Percentiles rank a stretch among this genome's conserved stretches.
These are phyloP conservation scores for Zygosaccharomyces rouxii DNA, from an alignment of 805 yeast species.

Conservation along the genomic window DNA sequence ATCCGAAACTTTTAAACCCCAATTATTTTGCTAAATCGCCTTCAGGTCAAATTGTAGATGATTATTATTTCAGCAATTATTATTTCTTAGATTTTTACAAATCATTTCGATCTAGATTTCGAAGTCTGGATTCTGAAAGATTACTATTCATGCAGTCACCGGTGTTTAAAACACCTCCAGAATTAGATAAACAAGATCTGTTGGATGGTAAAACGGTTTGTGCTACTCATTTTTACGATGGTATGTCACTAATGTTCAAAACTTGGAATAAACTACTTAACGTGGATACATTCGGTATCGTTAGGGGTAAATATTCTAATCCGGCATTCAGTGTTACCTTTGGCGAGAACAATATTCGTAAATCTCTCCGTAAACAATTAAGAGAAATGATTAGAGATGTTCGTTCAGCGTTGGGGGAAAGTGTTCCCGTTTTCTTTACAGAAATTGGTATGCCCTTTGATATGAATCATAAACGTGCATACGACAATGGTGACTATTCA, in stretches of 20 bases:
- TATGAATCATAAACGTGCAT: slow-evolving; percentile 80
- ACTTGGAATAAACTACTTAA: slow-evolving; percentile 80
- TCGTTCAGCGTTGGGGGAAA: slow-evolving; percentile 50
- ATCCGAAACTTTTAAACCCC: slow-evolving; percentile 38
- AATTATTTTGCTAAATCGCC: slow-evolving; percentile 49
- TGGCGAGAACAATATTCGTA: slow-evolving; percentile 76
- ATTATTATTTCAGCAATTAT: slow-evolving; percentile 55
- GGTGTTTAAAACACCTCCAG: slow-evolving; percentile 73
- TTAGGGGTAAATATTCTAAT: slow-evolving; percentile 68
- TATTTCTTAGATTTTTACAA: slow-evolving; percentile 62
- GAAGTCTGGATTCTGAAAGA: slow-evolving; percentile 43
- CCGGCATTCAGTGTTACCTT: slow-evolving; percentile 73
- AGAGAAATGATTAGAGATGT: slow-evolving; percentile 64
- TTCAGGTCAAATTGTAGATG: slow-evolving; percentile 41
- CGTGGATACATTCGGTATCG: slow-evolving; percentile 84
- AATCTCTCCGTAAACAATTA: slow-evolving; percentile 65
- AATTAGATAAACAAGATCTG: slow-evolving; percentile 46
- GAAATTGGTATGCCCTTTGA: slow-evolving; percentile 99
- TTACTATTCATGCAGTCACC: slow-evolving; percentile 76
- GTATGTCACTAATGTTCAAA: slow-evolving; percentile 87
- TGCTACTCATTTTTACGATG: slow-evolving; percentile 93
- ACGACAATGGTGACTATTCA: slow-evolving; percentile 56
- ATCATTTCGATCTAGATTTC: slow-evolving; percentile 45
- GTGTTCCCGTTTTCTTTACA: slow-evolving; percentile 72
- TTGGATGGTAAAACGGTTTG: slow-evolving; percentile 63